Percentiles rank a stretch among this genome's conserved stretches.
Evolutionary conservation across 345 rosid genomes (phyloP).

Genomic region (Arabis hirsuta): DNA sequence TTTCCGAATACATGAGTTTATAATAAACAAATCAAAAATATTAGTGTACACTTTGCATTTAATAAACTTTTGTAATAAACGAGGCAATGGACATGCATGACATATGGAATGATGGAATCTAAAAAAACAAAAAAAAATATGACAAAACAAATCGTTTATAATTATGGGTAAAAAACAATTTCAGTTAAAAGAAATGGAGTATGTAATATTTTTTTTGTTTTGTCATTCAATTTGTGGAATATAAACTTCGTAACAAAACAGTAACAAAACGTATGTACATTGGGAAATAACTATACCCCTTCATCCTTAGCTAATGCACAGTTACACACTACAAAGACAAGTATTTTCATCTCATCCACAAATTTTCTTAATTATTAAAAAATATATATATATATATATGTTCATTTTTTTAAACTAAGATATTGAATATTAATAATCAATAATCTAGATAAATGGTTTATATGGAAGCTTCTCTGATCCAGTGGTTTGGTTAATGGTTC

Average conservation of each 20-base stretch:
- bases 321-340: background rate
- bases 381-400: no score
- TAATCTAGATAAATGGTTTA: background rate
- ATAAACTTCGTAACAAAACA: background rate
- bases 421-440: background rate
- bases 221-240: background rate
- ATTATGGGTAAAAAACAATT: no score
- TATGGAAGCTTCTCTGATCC: no score
- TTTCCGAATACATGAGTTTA: background rate
- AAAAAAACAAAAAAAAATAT: background rate
- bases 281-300: background rate
- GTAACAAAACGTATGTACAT: background rate
- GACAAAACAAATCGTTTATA: background rate
- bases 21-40: background rate
- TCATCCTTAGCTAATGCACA: background rate
- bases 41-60: background rate
- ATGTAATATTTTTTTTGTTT: no score
- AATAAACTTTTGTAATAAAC: slow-evolving; percentile 6
- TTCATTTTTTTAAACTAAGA: background rate
- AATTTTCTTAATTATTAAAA: background rate
- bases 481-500: no score
- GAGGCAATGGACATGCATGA: slow-evolving; percentile 25
- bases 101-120: slow-evolving; percentile 19
- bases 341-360: slow-evolving; percentile 2
- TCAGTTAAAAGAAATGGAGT: no score